Conservation (phyloP, 2,329 filamentous ascomycete species). For the Phoma sp. region DNA sequence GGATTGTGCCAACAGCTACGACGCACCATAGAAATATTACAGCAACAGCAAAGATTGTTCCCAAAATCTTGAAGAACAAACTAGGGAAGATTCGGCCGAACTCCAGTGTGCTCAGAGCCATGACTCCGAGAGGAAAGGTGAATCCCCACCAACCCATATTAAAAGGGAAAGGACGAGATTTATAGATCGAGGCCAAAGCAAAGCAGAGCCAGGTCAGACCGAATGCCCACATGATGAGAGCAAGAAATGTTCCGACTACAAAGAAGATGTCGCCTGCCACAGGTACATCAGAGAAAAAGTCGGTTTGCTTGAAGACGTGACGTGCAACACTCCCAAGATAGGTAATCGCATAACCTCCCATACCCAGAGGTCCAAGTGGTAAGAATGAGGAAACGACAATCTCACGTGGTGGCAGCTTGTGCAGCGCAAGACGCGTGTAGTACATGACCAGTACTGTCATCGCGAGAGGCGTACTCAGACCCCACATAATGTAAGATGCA, state of each 20-base stretch:
- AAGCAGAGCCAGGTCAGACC: conserved; percentile 62
- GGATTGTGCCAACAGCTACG: conserved; percentile 57
- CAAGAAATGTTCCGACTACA: conserved; percentile 61
- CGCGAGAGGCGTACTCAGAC: conserved; percentile 66
- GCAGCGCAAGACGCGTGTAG: conserved; percentile 70
- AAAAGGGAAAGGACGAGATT: conserved; percentile 58
- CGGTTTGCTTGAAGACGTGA: conserved; percentile 49
- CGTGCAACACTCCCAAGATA: conserved; percentile 55
- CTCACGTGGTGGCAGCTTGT: conserved; percentile 70
- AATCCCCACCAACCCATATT: conserved; percentile 70
- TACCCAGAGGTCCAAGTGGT: conserved; percentile 69
- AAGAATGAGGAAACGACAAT: conserved; percentile 72
- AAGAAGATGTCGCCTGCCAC: conserved; percentile 60
- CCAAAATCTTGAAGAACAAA: conserved; percentile 62
- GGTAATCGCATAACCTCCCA: conserved; percentile 67
- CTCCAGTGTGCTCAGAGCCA: conserved; percentile 56
- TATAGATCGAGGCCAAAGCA: conserved; percentile 57
- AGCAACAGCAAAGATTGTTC: conserved; percentile 60
- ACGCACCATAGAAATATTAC: conserved; percentile 64
- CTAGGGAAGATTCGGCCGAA: conserved; percentile 61
- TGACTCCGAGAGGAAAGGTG: conserved; percentile 65
- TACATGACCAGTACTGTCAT: conserved; percentile 70
- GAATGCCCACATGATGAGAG: conserved; percentile 63
- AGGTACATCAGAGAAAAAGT: conserved; percentile 45
- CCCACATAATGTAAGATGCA: conserved; percentile 72